Base-by-base conservation (phyloP, 2,329 filamentous ascomycete species). In the Colletotrichum salicis region DNA sequence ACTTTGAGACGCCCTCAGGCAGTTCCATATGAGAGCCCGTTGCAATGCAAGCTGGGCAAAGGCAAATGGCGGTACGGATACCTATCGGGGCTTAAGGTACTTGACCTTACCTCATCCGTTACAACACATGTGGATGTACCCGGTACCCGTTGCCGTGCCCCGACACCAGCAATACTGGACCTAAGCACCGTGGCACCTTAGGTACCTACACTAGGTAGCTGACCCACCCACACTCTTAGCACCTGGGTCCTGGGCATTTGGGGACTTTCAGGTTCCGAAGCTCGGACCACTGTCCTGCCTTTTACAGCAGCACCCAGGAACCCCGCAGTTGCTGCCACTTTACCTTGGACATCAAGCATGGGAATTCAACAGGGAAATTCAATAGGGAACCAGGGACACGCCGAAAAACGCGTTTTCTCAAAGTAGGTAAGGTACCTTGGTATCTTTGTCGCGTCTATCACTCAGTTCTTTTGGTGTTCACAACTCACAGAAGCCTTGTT, bases 71-170 rank as follows among this genome's bases (percentile, higher is more conserved):
- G 41, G 15, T 41, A 41, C 37, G 37, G 15, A 19, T 7, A 41
- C 13, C 37, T 41, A 41, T 15, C 15, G 19, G 19, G 37, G 37
- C 37, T 19, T 15, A 41, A 41, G 13, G 45, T 24, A 54, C 60
- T 24, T 52, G 51, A 48, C n/a, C 29, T 35, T 45, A 33, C 33
- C 13, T 15, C 22, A 55, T 22, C 60, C 45, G 65, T 64, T 54
- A 29, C 70, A 69, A 24, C 48, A 29, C 65, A 64, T 59, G 65
- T 72, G 70, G 65, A 69, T 60, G 54, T 69, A 29, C 55, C 65
- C 35, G 48, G 69, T 69, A 71, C 55, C 59, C 35, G 41, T 69
- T 55, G 22, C 31, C 22, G 13, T 63, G 22, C 13, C 57, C 64
- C 64, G 59, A 63, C 35, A 63, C 24, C 33, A 62, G 22, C 48